Conservation (phyloP, 2,329 filamentous ascomycete species). For the Karstenula rhodostoma region DNA sequence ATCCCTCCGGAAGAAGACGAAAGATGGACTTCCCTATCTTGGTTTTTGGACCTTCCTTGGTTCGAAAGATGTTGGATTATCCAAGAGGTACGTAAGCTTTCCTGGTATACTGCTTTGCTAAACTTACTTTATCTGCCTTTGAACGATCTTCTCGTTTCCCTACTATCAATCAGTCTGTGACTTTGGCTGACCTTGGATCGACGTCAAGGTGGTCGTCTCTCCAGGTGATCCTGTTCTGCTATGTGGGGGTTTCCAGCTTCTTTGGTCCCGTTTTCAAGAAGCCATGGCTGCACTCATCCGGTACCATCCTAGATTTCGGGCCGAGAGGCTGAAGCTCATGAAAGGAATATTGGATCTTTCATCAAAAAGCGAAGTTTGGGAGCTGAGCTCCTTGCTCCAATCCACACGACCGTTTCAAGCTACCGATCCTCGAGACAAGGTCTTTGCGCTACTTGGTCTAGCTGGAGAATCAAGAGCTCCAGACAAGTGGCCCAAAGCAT, state of each 20-base stretch:
- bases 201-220: conserved; percentile 8
- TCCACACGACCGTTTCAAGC: conserved; percentile 13
- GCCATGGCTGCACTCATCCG: conserved; percentile 1
- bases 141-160: not conserved
- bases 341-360: conserved; percentile 15
- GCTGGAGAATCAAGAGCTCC: conserved; percentile 11
- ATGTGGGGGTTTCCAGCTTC: conserved; percentile 10
- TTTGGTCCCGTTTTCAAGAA: conserved; percentile 15
- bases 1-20: conserved; percentile 7
- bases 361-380: conserved; percentile 14
- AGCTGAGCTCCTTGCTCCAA: conserved; percentile 13
- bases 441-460: conserved; percentile 16
- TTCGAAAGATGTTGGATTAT: conserved; percentile 23
- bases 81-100: conserved; percentile 12
- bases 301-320: conserved; percentile 1
- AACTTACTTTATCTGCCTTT: not conserved
- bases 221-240: conserved; percentile 16
- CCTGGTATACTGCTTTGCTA: not conserved
- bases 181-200: not conserved
- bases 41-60: conserved; percentile 14
- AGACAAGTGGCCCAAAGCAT: conserved; percentile 11
- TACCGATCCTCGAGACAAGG: conserved; percentile 17
- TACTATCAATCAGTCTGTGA: not conserved
- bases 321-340: conserved; percentile 12
- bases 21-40: conserved; percentile 12